Percentiles rank a stretch among this genome's conserved stretches.
These are phyloP conservation scores for Pseudogymnoascus sp. DNA, from an alignment of 2,329 filamentous ascomycete species.

Conservation along the genomic window DNA sequence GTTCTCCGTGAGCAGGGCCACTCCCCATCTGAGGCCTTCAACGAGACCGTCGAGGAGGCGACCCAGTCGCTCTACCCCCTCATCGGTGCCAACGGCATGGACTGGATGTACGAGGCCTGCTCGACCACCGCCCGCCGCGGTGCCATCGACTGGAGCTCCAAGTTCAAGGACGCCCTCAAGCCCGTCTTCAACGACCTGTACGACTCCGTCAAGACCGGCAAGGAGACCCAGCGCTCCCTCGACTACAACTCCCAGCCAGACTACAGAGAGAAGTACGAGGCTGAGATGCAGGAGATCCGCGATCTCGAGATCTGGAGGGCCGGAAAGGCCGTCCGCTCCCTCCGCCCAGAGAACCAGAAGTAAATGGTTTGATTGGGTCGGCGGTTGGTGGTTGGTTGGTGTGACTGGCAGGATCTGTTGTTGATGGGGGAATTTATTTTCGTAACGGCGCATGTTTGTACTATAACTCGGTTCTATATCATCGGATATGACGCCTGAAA, in stretches of 20 bases:
- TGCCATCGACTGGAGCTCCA: slow-evolving; percentile 96
- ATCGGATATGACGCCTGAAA: slow-evolving; percentile 21
- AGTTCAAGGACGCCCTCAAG: slow-evolving; percentile 98
- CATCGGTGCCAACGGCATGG: slow-evolving; percentile 96
- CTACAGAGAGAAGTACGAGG: slow-evolving; percentile 95
- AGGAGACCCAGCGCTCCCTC: slow-evolving; percentile 91
- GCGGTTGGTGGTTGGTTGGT: slow-evolving; percentile 13
- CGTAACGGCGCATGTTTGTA: slow-evolving; percentile 27
- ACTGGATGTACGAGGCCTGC: slow-evolving; percentile 99
- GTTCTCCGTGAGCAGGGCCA: slow-evolving; percentile 98
- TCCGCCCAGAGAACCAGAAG: slow-evolving; percentile 82
- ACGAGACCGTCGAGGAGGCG: slow-evolving; percentile 99
- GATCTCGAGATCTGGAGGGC: slow-evolving; percentile 98
- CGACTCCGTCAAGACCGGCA: slow-evolving; percentile 81
- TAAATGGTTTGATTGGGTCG: slow-evolving; percentile 27
- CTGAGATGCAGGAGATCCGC: slow-evolving; percentile 98
- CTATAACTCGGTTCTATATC: slow-evolving; percentile 20
- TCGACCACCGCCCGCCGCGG: slow-evolving; percentile 96
- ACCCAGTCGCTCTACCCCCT: slow-evolving; percentile 97
- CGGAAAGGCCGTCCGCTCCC: slow-evolving; percentile 88
- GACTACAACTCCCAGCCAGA: slow-evolving; percentile 94
- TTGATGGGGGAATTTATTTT: slow-evolving; percentile 4
- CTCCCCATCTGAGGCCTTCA: slow-evolving; percentile 97
- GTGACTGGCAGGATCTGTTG: slow-evolving; percentile 13
- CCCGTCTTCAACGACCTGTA: slow-evolving; percentile 98